Conservation (phyloP, 2,329 filamentous ascomycete genomes). For the Ascochyta rabiei region DNA sequence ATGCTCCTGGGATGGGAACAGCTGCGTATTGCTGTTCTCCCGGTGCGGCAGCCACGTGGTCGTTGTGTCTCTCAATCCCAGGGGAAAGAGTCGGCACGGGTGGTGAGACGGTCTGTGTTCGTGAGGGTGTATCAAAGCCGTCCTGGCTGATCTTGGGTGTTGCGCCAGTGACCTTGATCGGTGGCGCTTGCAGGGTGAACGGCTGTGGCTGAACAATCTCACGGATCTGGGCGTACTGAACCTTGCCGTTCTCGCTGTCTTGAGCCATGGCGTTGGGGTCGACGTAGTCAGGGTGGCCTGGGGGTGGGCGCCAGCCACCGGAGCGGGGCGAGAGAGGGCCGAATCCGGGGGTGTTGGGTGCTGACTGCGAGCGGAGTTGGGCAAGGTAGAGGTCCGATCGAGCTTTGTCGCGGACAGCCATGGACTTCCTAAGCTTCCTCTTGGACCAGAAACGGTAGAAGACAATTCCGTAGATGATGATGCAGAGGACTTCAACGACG, state of each 20-base stretch:
- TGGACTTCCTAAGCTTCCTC: constrained; percentile 91
- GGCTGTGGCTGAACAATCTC: constrained; percentile 59
- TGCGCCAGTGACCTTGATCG: constrained; percentile 75
- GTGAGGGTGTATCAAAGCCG: constrained; percentile 60
- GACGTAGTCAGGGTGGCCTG: constrained; percentile 49
- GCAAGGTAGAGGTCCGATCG: constrained; percentile 93
- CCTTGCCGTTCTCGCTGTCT: constrained; percentile 54
- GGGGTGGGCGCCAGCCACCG: constrained; percentile 56
- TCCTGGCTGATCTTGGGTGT: constrained; percentile 72
- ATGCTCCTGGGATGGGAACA: constrained; percentile 89
- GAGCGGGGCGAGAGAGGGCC: constrained; percentile 68
- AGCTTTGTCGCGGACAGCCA: constrained; percentile 93
- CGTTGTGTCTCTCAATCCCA: constrained; percentile 58
- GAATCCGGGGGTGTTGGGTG: constrained; percentile 92
- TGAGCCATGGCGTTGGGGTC: constrained; percentile 59
- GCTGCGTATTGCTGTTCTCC: constrained; percentile 84
- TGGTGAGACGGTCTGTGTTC: constrained; percentile 47
- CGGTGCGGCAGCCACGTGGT: constrained; percentile 72
- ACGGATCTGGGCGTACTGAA: constrained; percentile 48
- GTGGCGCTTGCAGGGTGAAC: constrained; percentile 90
- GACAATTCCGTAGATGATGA: constrained; percentile 89
- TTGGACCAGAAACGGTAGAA: constrained; percentile 99
- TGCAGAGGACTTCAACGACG: constrained; percentile 88
- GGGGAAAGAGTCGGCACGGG: constrained; percentile 42
- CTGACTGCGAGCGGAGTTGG: constrained; percentile 72